Evolutionary conservation across 2,329 filamentous ascomycete species (phyloP).

Genomic region (Aureobasidium leucospermi): DNA sequence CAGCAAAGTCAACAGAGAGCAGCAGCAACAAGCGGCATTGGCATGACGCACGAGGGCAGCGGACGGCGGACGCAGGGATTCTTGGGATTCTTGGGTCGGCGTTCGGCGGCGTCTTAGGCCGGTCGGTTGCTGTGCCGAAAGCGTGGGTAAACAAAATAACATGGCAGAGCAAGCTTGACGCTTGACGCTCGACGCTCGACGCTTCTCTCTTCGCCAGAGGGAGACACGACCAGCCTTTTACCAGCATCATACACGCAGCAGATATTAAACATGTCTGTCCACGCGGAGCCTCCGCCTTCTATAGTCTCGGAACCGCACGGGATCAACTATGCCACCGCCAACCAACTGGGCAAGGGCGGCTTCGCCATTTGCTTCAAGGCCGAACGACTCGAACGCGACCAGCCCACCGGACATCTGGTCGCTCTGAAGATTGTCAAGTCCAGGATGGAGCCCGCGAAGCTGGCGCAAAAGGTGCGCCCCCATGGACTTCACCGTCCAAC

Average conservation of each 20-base stretch:
- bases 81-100: background rate
- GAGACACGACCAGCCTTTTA: constrained; percentile 1
- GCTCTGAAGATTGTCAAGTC: constrained; percentile 80
- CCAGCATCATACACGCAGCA: constrained; percentile 12
- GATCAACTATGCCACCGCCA: constrained; percentile 65
- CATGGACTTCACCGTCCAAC: background rate
- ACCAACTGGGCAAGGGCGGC: constrained; percentile 69
- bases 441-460: constrained; percentile 68
- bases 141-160: constrained; percentile 11
- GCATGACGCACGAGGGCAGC: background rate
- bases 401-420: constrained; percentile 57
- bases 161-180: background rate
- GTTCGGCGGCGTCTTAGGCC: background rate
- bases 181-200: background rate
- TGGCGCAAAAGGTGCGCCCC: constrained; percentile 68
- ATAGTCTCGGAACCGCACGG: constrained; percentile 64
- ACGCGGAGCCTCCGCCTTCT: constrained; percentile 44
- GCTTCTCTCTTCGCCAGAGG: background rate
- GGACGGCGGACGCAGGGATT: background rate
- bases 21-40: background rate
- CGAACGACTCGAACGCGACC: constrained; percentile 49
- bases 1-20: background rate
- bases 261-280: constrained; percentile 31
- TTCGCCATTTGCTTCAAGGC: constrained; percentile 77
- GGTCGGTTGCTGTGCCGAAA: constrained; percentile 11